Base-by-base conservation (phyloP, 768 basidiomycete species). In the Stropharia rugosoannulata region DNA sequence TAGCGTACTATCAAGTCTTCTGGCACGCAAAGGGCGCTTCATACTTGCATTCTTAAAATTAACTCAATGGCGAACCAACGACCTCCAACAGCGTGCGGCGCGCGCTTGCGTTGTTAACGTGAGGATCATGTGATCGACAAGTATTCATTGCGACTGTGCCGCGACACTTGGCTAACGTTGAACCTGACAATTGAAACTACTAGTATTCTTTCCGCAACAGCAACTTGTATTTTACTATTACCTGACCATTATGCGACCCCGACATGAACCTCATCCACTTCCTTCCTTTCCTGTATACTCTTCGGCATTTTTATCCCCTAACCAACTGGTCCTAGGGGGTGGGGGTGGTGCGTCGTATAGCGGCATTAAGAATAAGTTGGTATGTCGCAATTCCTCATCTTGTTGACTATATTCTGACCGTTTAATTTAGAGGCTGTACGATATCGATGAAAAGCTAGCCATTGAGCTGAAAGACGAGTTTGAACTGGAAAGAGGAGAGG, bases 291-390 rank as follows among this genome's bases (percentile, higher is more conserved):
- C 96, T 0, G 87, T 97, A 48, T 97, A 94, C 67, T 91, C 91
- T 4, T 84, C 87, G 49, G 84, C 85, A 12, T 98, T 95, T 73
- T 66, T 90, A 9, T 80, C 86, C 0, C 79, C 86, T n/a, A 76
- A 82, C 19, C 76, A 82, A 22, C 73, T 98, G 16, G 77, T 95
- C 2, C 77, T 96, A 5, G 96, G 94, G 1, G 97, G 95, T 4
- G 97, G 97, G 16, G 90, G 90, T 1, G 96, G 96, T 15, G 81
- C 90, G 11, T 84, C 89, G 9, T 83, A 83, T 59, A 93, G 82
- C 50, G 97, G 97, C 3, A 89, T 99, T 57, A 92, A 93, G 77
- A 99, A 99, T 74, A 93, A 93, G 70, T 73, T 99, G 61, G 96
- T 93, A 60, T 65, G 89, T 75, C 22, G 44, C 32, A 36, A 13